Conservation (phyloP, 1,139 yeast species). For the Geotrichum reessii region DNA sequence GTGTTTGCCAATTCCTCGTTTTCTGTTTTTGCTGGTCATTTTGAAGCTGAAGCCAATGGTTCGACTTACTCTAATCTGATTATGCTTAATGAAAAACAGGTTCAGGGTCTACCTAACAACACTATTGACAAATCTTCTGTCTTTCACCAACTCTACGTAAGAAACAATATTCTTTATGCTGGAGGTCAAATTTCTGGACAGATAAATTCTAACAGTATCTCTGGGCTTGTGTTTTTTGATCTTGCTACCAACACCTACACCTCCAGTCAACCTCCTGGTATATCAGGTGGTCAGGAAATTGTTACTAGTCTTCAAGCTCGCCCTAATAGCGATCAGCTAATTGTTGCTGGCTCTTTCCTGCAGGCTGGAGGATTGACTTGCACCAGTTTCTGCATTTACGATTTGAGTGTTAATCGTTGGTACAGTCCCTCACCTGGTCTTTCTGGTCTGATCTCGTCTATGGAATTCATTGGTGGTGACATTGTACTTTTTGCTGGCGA, state of each 20-base stretch:
- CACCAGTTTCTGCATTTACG: slow-evolving; percentile 61
- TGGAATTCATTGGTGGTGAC: slow-evolving; percentile 49
- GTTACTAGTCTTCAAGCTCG: slow-evolving; percentile 53
- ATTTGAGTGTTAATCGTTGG: slow-evolving; percentile 54
- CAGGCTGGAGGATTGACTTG: slow-evolving; percentile 58
- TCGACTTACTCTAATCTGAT: slow-evolving; percentile 38
- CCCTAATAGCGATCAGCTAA: slow-evolving; percentile 46
- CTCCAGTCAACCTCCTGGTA: slow-evolving; percentile 44
- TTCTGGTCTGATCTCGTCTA: slow-evolving; percentile 51
- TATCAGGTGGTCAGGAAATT: slow-evolving; percentile 34
- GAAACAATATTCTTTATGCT: slow-evolving; percentile 42
- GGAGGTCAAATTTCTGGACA: slow-evolving; percentile 48
- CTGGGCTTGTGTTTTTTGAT: slow-evolving; percentile 51
- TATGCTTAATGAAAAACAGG: slow-evolving; percentile 33
- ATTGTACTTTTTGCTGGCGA: slow-evolving; percentile 60
- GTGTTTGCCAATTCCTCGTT: slow-evolving; percentile 45
- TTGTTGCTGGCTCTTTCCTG: slow-evolving; percentile 74
- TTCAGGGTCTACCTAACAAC: slow-evolving; percentile 34
- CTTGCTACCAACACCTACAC: slow-evolving; percentile 41
- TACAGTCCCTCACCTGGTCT: slow-evolving; percentile 43
- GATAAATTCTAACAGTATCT: slow-evolving; percentile 25
- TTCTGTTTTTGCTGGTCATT: slow-evolving; percentile 53
- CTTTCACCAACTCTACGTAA: slow-evolving; percentile 42
- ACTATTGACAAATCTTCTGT: slow-evolving; percentile 38
- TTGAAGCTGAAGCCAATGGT: slow-evolving; percentile 31